Conservation (phyloP, 148 eudicot genomes). For the Chenopodium berlandieri region DNA sequence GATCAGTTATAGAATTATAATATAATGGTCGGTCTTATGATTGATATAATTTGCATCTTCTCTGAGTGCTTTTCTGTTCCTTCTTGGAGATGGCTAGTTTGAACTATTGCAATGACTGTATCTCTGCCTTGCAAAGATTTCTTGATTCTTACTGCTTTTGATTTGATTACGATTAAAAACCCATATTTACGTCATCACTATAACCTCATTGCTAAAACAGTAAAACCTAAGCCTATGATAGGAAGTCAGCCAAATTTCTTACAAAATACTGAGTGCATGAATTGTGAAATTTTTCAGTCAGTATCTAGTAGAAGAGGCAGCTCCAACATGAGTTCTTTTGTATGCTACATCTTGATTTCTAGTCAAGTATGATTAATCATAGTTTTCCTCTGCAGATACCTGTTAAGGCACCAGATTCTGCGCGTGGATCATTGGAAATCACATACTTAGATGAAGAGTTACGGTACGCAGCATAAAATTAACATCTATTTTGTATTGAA, state of each 20-base stretch:
- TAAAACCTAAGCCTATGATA: not conserved
- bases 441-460: slow-evolving; percentile 92
- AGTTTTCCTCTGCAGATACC: slow-evolving; percentile 54
- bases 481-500: not conserved
- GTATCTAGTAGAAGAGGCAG: not conserved
- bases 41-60: not conserved
- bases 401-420: slow-evolving; percentile 87
- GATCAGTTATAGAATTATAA: not conserved
- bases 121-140: not conserved
- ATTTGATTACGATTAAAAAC: not conserved
- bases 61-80: not conserved
- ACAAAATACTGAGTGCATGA: too few relatives aligned
- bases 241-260: not conserved
- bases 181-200: not conserved
- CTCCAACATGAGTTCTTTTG: not conserved
- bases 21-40: not conserved
- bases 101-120: not conserved
- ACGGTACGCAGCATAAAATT: slow-evolving; percentile 42
- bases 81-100: too few relatives aligned
- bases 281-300: not conserved
- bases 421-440: slow-evolving; percentile 73
- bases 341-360: not conserved
- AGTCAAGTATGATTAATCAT: slow-evolving; percentile 1
- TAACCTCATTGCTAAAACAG: not conserved
- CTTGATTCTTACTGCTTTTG: not conserved